Percentiles rank a stretch among this genome's conserved stretches.
phyloP scores from a whole-genome alignment of 768 basidiomycete species.

The Collybiopsis luxurians region DNA sequence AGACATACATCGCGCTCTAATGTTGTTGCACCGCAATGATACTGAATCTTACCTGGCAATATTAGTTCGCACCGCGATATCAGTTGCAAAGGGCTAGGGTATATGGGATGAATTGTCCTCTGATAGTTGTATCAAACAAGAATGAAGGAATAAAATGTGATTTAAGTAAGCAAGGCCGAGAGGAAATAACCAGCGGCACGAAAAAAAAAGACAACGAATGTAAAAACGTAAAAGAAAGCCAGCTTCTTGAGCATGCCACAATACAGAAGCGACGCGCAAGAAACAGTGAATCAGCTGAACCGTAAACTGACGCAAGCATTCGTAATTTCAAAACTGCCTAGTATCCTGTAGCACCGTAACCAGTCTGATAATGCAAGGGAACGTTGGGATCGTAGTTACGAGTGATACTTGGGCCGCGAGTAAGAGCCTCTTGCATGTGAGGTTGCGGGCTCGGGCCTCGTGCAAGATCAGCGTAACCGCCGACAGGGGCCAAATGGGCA shows the following conservation, averaged over 20 bases:
- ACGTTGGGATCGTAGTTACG: constrained; percentile 55
- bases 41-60: no score
- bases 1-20: not conserved
- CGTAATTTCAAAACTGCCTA: not conserved
- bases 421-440: constrained; percentile 50
- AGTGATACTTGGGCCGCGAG: constrained; percentile 45
- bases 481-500: constrained; percentile 57
- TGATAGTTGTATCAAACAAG: constrained; percentile 3
- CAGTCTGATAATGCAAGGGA: constrained; percentile 60
- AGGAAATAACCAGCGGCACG: not conserved
- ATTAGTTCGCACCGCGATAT: no score
- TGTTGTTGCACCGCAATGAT: no score
- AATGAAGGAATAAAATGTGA: not conserved
- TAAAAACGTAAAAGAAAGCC: not conserved
- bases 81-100: not conserved
- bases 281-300: no score
- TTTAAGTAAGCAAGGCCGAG: constrained; percentile 1
- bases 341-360: constrained; percentile 27
- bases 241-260: not conserved
- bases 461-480: constrained; percentile 80
- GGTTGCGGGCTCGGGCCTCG: constrained; percentile 74
- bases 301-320: no score
- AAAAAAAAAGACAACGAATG: not conserved
- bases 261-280: no score
- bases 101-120: not conserved